phyloP scores from a whole-genome alignment of 495 filamentous ascomycete genomes.

The Rhypophila decipiens region DNA sequence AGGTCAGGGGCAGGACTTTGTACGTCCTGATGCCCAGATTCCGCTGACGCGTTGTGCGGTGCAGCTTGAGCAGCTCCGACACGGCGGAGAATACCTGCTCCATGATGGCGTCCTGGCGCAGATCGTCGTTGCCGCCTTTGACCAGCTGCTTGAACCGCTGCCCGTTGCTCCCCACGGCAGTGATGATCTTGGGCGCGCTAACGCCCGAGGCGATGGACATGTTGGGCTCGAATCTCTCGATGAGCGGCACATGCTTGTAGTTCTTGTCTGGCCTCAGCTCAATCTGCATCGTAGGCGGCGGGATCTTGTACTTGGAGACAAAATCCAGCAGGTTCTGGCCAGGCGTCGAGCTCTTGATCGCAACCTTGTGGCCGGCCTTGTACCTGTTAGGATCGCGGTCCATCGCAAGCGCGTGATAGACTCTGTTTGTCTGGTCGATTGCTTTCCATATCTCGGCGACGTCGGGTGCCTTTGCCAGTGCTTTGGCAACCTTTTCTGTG shows the following conservation, averaged over 20 bases:
- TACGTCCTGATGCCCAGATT: slow-evolving; percentile 88
- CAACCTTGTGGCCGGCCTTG: slow-evolving; percentile 59
- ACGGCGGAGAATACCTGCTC: slow-evolving; percentile 98
- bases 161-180: slow-evolving; percentile 69
- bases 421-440: slow-evolving; percentile 64
- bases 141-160: slow-evolving; percentile 78
- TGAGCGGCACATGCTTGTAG: slow-evolving; percentile 68
- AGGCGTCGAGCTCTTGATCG: slow-evolving; percentile 51
- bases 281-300: slow-evolving; percentile 85
- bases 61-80: slow-evolving; percentile 75
- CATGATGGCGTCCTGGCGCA: slow-evolving; percentile 99
- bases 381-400: slow-evolving; percentile 52
- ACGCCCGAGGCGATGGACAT: slow-evolving; percentile 85
- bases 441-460: slow-evolving; percentile 53
- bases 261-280: slow-evolving; percentile 64
- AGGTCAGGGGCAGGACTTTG: slow-evolving; percentile 85
- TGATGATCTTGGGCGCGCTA: slow-evolving; percentile 87
- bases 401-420: slow-evolving; percentile 67
- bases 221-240: slow-evolving; percentile 58
- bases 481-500: slow-evolving; percentile 57
- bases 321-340: slow-evolving; percentile 52
- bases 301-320: slow-evolving; percentile 56
- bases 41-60: slow-evolving; percentile 78
- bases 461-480: slow-evolving; percentile 41
- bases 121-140: slow-evolving; percentile 90